A percentile compares a stretch with the other conserved stretches of the same genome.
Conservation (phyloP, 148 eudicot genomes). For the Salicornia ramosissima region DNA sequence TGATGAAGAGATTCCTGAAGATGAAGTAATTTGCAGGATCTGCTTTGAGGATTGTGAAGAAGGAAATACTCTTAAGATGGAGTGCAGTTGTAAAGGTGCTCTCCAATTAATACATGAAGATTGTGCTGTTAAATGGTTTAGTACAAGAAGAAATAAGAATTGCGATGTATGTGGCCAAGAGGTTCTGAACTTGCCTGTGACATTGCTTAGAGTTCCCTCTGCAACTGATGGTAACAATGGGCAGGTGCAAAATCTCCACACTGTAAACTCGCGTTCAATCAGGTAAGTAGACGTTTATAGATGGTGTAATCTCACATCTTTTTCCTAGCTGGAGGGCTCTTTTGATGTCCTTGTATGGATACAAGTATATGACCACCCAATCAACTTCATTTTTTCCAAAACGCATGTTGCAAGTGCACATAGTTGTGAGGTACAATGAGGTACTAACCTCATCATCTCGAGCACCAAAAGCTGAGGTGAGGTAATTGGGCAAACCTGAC, state of each 20-base stretch:
- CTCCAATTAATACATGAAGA: constrained; percentile 79
- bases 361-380: not conserved
- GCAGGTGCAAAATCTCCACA: constrained; percentile 33
- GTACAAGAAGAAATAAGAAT: constrained; percentile 56
- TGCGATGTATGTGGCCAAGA: constrained; percentile 90
- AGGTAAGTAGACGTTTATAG: constrained; percentile 32
- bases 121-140: constrained; percentile 88
- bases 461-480: not conserved
- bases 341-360: not conserved
- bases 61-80: constrained; percentile 86
- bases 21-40: constrained; percentile 90
- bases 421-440: not conserved
- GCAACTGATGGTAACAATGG: constrained; percentile 34
- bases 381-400: not conserved
- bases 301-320: not conserved
- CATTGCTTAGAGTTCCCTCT: constrained; percentile 63
- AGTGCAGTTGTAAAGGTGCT: constrained; percentile 95
- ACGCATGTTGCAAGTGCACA: not conserved
- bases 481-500: not conserved
- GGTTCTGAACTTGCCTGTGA: constrained; percentile 82
- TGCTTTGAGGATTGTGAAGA: constrained; percentile 80
- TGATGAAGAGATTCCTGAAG: constrained; percentile 89
- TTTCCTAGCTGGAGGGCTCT: not conserved
- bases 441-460: not conserved
- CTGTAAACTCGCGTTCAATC: constrained; percentile 32